Conservation (phyloP, 2,329 filamentous ascomycete species). For the Metarhizium robertsii region DNA sequence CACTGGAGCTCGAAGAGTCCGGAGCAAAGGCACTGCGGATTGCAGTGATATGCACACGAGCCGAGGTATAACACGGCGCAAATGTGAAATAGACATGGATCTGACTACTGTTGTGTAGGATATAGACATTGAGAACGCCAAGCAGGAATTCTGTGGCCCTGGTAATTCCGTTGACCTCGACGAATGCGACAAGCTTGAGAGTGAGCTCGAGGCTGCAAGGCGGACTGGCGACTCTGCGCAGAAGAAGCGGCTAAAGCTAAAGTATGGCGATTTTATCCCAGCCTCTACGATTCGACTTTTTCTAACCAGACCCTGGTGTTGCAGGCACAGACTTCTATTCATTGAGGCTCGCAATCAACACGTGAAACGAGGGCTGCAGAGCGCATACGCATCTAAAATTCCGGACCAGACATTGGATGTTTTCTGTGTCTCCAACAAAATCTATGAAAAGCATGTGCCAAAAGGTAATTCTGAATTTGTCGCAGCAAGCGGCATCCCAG, state of each 20-base stretch:
- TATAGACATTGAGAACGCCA: conserved; percentile 17
- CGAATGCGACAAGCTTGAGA: conserved; percentile 16
- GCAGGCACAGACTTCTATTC: conserved; percentile 18
- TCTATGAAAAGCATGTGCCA: conserved; percentile 21
- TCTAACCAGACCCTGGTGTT: background rate
- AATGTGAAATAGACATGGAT: background rate
- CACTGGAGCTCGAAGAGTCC: conserved; percentile 18
- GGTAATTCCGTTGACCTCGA: conserved; percentile 11
- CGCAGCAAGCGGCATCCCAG: conserved; percentile 20
- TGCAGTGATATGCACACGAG: conserved; percentile 23
- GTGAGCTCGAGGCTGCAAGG: conserved; percentile 17
- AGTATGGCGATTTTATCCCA: conserved; percentile 2
- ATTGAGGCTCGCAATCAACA: conserved; percentile 20
- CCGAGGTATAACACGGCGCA: conserved; percentile 13
- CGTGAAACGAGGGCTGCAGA: conserved; percentile 17
- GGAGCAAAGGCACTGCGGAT: conserved; percentile 17
- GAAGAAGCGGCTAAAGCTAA: conserved; percentile 17
- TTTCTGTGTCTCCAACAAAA: conserved; percentile 26
- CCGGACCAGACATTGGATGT: conserved; percentile 16
- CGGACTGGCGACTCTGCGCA: conserved; percentile 7
- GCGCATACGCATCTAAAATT: conserved; percentile 16
- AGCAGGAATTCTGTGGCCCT: conserved; percentile 17
- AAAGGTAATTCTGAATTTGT: conserved; percentile 19
- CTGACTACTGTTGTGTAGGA: conserved; percentile 13
- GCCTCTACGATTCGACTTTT: background rate